Conservation (phyloP, 352 stramenopile genomes). For the Phytophthora nicotianae region DNA sequence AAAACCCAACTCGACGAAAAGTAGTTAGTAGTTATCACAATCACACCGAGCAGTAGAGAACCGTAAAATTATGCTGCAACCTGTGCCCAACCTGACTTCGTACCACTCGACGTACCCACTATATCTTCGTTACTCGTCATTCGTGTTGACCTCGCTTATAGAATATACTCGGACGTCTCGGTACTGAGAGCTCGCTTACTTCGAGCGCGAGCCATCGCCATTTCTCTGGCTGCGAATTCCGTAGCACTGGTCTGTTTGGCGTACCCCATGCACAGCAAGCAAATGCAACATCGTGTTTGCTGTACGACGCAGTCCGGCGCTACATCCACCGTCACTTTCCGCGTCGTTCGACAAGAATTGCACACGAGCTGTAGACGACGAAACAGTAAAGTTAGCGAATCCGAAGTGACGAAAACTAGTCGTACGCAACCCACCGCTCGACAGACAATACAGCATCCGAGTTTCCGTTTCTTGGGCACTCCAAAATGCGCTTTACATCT, state of each 20-base stretch:
- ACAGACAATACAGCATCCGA: conserved; percentile 47
- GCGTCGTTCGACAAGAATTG: conserved; percentile 39
- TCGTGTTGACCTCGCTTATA: conserved; percentile 20
- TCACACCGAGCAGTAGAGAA: too few relatives aligned
- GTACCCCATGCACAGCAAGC: conserved; percentile 42
- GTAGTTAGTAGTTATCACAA: conserved; percentile 11
- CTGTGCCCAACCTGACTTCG: too few relatives aligned
- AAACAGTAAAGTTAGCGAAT: conserved; percentile 1
- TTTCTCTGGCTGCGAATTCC: conserved; percentile 39
- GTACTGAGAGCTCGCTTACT: conserved; percentile 32
- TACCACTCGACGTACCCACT: too few relatives aligned
- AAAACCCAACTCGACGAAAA: background rate
- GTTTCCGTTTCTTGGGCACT: conserved; percentile 29
- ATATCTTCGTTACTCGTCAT: too few relatives aligned
- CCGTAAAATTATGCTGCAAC: too few relatives aligned
- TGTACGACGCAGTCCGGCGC: conserved; percentile 29
- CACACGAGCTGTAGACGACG: conserved; percentile 38
- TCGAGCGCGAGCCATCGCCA: conserved; percentile 24
- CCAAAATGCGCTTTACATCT: conserved; percentile 41
- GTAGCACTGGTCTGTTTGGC: conserved; percentile 38
- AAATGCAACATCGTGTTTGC: conserved; percentile 40
- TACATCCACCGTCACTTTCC: conserved; percentile 46
- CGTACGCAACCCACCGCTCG: conserved; percentile 28
- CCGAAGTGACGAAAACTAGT: background rate
- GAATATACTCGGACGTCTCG: conserved; percentile 29